Base-by-base conservation (phyloP, 2,329 filamentous ascomycete genomes). In the Aspergillus sergii region DNA sequence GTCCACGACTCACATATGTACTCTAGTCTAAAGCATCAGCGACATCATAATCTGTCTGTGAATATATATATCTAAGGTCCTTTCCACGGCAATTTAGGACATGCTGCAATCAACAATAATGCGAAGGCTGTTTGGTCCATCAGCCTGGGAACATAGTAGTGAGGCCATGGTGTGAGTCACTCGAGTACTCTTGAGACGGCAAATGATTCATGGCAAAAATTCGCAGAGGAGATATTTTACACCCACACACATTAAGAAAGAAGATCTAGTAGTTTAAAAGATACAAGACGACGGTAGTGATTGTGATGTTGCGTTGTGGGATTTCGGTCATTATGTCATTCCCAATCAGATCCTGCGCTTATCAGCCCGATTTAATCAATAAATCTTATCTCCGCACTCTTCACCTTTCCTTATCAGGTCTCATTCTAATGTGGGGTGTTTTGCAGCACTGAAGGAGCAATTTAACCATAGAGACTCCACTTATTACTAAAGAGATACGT, bases 71-170 rank as follows among this genome's bases (percentile, higher is more conserved):
- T 48, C 23, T 26, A 11, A 53, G 14, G 46, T 30, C 48, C 55
- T 64, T 64, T 55, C 58, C 55, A 34, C 23, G 55, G 43, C 28
- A 57, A 57, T 57, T 50, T 30, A 54, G 16, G 48, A 36, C 55
- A 64, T 46, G 57, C 28, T 64, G 59, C 26, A 55, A 56, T 58
- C 23, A 51, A 51, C 48, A 19, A 55, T 19, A 54, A 58, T 9
- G 34, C 32, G 16, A 54, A 46, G 61, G 43, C 57, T 60, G 41
- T 56, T 36, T 32, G 48, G 50, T 41, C 28, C 48, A 58, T 58
- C 60, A 53, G 30, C 50, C 48, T 51, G 45, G 10, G 28, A 21
- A 61, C 28, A 36, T 36, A 36, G 12, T 36, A 53, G 36, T n/a
- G 53, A 36, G 12, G 32, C 34, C 59, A 61, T 61, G 28, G 45